Conservation (phyloP, 2,329 filamentous ascomycete genomes). For the Aquanectria penicillioides region DNA sequence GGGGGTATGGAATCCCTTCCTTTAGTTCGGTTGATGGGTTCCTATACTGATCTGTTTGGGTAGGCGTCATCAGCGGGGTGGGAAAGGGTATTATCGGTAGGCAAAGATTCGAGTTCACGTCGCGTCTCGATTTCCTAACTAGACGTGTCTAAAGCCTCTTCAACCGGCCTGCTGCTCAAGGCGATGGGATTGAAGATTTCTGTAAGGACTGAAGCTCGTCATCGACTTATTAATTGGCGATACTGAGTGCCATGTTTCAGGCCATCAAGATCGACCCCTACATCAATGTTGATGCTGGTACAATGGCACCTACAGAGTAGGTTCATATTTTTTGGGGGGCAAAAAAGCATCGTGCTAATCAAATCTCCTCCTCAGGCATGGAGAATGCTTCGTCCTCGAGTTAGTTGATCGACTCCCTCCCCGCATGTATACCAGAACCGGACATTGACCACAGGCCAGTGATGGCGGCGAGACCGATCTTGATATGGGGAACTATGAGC, state of each 20-base stretch:
- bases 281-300: conserved; percentile 52
- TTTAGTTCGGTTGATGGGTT: too few relatives aligned
- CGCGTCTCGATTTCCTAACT: not conserved
- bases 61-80: not conserved
- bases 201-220: too few relatives aligned
- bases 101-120: not conserved
- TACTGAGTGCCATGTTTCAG: too few relatives aligned
- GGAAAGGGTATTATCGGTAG: conserved; percentile 4
- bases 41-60: too few relatives aligned
- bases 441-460: too few relatives aligned
- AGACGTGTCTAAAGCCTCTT: conserved; percentile 31
- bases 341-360: too few relatives aligned
- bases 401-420: too few relatives aligned
- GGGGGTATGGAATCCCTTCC: too few relatives aligned
- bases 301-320: conserved; percentile 46
- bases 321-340: too few relatives aligned
- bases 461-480: conserved; percentile 61
- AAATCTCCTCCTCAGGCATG: conserved; percentile 72
- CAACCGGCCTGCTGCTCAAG: conserved; percentile 78
- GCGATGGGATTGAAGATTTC: conserved; percentile 80
- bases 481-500: conserved; percentile 68
- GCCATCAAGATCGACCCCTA: conserved; percentile 65
- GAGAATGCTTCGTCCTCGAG: conserved; percentile 86
- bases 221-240: too few relatives aligned
- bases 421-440: too few relatives aligned